Evolutionary conservation across 2,329 filamentous ascomycete genomes (phyloP), one percentile per base, ranked within the genome.

Genomic region (Alternaria gaisen): DNA sequence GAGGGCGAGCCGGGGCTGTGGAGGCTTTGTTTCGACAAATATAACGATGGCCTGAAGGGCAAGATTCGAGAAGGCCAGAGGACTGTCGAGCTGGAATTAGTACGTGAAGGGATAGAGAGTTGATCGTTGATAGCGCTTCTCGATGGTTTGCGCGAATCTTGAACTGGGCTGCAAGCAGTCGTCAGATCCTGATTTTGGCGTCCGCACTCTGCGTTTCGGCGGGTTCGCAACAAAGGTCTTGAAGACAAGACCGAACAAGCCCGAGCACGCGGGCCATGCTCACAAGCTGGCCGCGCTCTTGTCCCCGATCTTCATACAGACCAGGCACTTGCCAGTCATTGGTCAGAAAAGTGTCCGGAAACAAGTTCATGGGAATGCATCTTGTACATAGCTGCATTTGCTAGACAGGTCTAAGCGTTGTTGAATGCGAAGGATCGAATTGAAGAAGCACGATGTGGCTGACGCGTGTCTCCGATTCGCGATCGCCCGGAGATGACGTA

Each of bases 11-110:
- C 64, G 75, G 77, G 30, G 67, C 79, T 65, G 11, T 88, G 86
- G 85, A 82, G 81, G 38, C 67, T 88, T 42, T 85, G 82, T 63
- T 83, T 80, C 56, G 82, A 83, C 60, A 65, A 72, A 52, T 70
- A 81, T 44, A 80, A 83, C 61, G 74, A 83, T 66, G 80, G 79
- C 16, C 54, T 83, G 65, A 75, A 72, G 65, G 69, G 58, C 62
- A 75, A 58, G 72, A 68, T 73, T 74, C 75, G 53, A 68, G 72
- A 24, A 24, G 53, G 44, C 14, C 61, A 64, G 20, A 63, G 57
- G 18, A 68, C 67, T 2, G 64, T 69, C 5, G 67, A 70, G 38
- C 36, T 69, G 24, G 64, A 71, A 18, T 32, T 68, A 12, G 57
- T 69, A 53, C 64, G 69, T 11, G 58, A 61, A 18, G 60, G 58